Evolutionary conservation across 345 rosid genomes (phyloP), one percentile per base, ranked within the genome.

Genomic region (Gossypium bickii): DNA sequence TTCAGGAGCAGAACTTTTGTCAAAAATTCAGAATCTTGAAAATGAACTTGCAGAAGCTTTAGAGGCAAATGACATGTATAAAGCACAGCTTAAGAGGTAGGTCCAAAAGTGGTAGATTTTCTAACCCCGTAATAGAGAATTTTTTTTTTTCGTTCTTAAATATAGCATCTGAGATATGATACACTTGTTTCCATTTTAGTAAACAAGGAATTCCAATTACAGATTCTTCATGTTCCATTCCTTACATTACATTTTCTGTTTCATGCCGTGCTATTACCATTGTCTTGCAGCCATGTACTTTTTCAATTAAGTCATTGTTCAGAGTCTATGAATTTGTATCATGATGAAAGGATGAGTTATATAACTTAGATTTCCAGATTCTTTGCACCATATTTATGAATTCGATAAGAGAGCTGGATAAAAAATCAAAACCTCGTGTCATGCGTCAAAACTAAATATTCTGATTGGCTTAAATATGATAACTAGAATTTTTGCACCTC

Each of bases 41-140:
- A 79, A 70, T 70, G 85, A 86, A 76, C 77, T 89, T 52, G 87
- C 86, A 0, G 89, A 87, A 76, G 89, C 87, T 47, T 38, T 80
- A 76, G 86, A 87, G 80, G 87, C 94, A 78, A 86, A 85, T 73
- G 81, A 78, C 74, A 80, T 86, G 86, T 83, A 85, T 51, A 87
- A 86, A 77, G 72, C 72, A 47, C 90, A 87, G 83, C 86, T 86
- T 73, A 85, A 81, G 71, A 85, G 90, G 91, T 86, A 27, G 2
- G 83, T 75, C 68, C 34, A 55, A 38, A 34, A 34, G 12, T 51
- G 34, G 3, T 25, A 5, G 5, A 8, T 73, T 25, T 48, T 7
- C 20, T 3, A 44, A 17, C 9, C 27, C 11, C 7, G 2, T 7
- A 27, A 65, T 24, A 29, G 24, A 12, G 22, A 18, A 3, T 3